phyloP scores from a whole-genome alignment of 129 eudicot genomes.

The Escallonia herrerae region DNA sequence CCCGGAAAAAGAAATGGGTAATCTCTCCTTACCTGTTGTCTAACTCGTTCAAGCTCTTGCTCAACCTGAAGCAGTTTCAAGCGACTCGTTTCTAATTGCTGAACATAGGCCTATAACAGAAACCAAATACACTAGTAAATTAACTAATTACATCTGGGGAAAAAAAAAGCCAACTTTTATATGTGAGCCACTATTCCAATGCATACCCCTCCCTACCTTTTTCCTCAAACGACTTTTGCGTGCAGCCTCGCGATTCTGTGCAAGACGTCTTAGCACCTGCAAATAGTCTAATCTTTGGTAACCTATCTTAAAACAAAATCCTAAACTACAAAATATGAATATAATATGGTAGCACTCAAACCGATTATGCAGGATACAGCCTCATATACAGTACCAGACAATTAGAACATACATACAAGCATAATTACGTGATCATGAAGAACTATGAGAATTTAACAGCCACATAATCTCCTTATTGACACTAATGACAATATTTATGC shows the following conservation, averaged over 20 bases:
- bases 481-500: no score
- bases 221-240: constrained; percentile 96
- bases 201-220: constrained; percentile 46
- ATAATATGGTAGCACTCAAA: no score
- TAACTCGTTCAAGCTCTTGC: constrained; percentile 81
- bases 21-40: constrained; percentile 57
- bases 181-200: not conserved
- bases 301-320: not conserved
- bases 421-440: no score
- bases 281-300: not conserved
- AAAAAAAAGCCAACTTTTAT: not conserved
- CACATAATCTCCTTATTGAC: no score
- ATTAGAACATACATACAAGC: no score
- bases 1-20: not conserved
- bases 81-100: constrained; percentile 86
- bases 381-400: no score
- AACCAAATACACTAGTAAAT: constrained; percentile 6
- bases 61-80: constrained; percentile 67
- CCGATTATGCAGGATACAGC: no score
- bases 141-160: constrained; percentile 1
- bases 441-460: no score
- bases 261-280: constrained; percentile 71
- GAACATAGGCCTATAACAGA: constrained; percentile 78
- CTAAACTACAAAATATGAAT: no score
- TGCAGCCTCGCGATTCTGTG: constrained; percentile 99